phyloP scores from a whole-genome alignment of 2,329 filamentous ascomycete genomes.

The Scedosporium boydii region DNA sequence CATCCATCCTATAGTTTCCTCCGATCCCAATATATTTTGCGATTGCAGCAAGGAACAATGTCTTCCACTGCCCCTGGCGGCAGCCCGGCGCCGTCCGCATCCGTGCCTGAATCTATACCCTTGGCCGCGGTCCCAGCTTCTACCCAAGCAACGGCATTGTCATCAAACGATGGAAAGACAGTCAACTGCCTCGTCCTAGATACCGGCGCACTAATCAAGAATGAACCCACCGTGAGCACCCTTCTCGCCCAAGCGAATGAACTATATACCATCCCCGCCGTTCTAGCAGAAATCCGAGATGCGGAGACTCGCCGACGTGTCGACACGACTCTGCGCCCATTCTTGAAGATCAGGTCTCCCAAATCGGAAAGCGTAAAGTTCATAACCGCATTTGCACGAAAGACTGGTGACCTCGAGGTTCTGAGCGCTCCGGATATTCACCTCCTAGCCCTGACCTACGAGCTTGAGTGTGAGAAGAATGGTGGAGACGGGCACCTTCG shows the following conservation, averaged over 20 bases:
- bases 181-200: conserved; percentile 82
- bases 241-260: conserved; percentile 68
- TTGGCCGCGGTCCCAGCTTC: not conserved
- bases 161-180: conserved; percentile 39
- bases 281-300: conserved; percentile 84
- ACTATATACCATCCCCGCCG: conserved; percentile 75
- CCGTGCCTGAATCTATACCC: not conserved
- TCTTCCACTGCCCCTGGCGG: not conserved
- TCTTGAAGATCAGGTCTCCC: conserved; percentile 69
- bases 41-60: not conserved
- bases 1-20: too few relatives aligned
- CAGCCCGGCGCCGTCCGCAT: not conserved
- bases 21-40: not conserved
- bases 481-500: conserved; percentile 81
- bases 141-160: not conserved
- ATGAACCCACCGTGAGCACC: conserved; percentile 76
- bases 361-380: conserved; percentile 68
- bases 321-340: conserved; percentile 76
- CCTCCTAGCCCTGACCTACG: conserved; percentile 82
- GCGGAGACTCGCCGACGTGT: conserved; percentile 69
- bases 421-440: conserved; percentile 84
- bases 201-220: conserved; percentile 87
- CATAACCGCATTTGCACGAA: conserved; percentile 74
- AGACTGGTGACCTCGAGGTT: conserved; percentile 81
- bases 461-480: conserved; percentile 86